Evolutionary conservation across 257 asterid genomes (phyloP).

Genomic region (Striga asiatica): DNA sequence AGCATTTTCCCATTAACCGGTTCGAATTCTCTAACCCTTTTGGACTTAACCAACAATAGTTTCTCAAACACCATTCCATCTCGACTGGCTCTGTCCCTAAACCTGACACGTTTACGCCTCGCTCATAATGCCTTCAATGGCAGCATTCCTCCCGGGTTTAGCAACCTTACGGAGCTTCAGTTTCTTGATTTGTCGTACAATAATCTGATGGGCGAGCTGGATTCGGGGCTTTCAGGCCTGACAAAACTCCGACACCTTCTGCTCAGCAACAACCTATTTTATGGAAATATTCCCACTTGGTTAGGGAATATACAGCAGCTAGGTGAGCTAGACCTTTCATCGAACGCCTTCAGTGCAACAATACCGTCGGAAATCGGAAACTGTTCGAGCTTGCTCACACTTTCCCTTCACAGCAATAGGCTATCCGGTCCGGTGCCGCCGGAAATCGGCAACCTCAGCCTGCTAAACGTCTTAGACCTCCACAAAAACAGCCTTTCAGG

Average conservation of each 20-base stretch:
- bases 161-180: slow-evolving; percentile 43
- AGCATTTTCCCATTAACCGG: slow-evolving; percentile 43
- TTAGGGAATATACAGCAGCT: slow-evolving; percentile 51
- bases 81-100: slow-evolving; percentile 37
- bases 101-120: slow-evolving; percentile 56
- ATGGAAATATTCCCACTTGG: slow-evolving; percentile 57
- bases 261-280: slow-evolving; percentile 42
- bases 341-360: slow-evolving; percentile 47
- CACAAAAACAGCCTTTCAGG: slow-evolving; percentile 61
- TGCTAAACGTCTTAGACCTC: slow-evolving; percentile 63
- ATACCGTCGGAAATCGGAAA: slow-evolving; percentile 61
- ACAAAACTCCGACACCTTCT: slow-evolving; percentile 54
- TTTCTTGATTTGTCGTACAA: slow-evolving; percentile 76
- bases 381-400: slow-evolving; percentile 53
- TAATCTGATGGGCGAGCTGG: slow-evolving; percentile 41
- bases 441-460: slow-evolving; percentile 60
- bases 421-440: slow-evolving; percentile 61
- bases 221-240: slow-evolving; percentile 35
- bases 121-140: slow-evolving; percentile 61
- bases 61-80: slow-evolving; percentile 61
- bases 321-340: slow-evolving; percentile 80
- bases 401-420: slow-evolving; percentile 47
- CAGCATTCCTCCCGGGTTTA: slow-evolving; percentile 42
- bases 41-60: slow-evolving; percentile 74
- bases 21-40: slow-evolving; percentile 38